Conservation (phyloP, 2,329 filamentous ascomycete genomes). For the Fusarium metavorans region DNA sequence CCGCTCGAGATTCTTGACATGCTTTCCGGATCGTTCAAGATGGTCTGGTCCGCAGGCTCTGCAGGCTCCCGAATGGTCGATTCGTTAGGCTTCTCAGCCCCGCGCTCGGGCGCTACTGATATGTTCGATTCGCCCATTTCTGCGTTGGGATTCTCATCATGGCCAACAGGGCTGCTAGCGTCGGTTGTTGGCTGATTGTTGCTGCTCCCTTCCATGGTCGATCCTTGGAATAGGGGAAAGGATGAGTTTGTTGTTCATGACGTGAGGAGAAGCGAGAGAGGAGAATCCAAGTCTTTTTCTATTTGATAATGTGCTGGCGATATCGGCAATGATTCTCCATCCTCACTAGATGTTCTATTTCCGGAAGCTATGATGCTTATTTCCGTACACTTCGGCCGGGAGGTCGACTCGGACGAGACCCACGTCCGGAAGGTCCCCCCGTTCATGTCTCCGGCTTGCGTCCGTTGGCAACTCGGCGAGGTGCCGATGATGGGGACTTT, state of each 20-base stretch:
- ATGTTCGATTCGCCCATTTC: conserved; percentile 11
- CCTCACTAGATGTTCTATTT: conserved; percentile 28
- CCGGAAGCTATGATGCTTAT: conserved; percentile 32
- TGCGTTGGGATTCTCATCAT: conserved; percentile 20
- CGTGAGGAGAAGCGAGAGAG: conserved; percentile 5
- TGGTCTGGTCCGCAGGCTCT: conserved; percentile 9
- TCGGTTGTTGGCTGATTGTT: conserved; percentile 8
- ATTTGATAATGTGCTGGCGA: conserved; percentile 29
- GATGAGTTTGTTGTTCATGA: conserved; percentile 8
- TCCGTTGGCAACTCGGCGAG: conserved; percentile 16
- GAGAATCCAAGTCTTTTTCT: conserved; percentile 24
- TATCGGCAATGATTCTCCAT: conserved; percentile 36
- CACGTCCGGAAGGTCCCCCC: conserved; percentile 17
- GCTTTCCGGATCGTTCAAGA: conserved; percentile 34
- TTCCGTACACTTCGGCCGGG: conserved; percentile 25
- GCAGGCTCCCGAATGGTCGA: background rate
- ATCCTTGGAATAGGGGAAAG: background rate
- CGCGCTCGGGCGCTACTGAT: background rate
- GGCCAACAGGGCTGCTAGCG: background rate
- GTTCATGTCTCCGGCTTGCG: conserved; percentile 23
- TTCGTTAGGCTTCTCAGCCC: conserved; percentile 21
- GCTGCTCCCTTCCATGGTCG: conserved; percentile 27
- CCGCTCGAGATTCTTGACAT: conserved; percentile 36
- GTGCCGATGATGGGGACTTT: conserved; percentile 6
- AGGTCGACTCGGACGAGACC: conserved; percentile 9